Evolutionary conservation across 2,329 filamentous ascomycete genomes (phyloP).

Genomic region (Colletotrichum eleusines): DNA sequence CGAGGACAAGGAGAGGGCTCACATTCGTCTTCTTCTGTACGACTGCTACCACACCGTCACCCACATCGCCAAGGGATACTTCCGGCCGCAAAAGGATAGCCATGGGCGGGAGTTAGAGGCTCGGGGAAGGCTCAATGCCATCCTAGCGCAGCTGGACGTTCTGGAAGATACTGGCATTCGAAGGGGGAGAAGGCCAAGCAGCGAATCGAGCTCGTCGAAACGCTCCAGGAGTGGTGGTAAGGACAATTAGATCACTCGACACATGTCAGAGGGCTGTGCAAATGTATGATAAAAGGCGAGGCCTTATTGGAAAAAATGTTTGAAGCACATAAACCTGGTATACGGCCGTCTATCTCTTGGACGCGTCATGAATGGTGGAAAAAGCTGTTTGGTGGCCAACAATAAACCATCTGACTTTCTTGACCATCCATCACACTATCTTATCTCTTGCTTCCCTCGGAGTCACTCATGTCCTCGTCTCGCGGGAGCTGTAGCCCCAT

Average conservation of each 20-base stretch:
- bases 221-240: slow-evolving; percentile 50
- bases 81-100: slow-evolving; percentile 62
- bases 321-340: neutral
- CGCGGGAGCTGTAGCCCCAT: slow-evolving; percentile 87
- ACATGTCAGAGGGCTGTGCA: neutral
- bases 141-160: slow-evolving; percentile 60
- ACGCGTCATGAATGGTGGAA: neutral
- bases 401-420: neutral
- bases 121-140: slow-evolving; percentile 62
- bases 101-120: slow-evolving; percentile 65
- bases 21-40: slow-evolving; percentile 66
- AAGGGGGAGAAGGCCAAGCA: slow-evolving; percentile 52
- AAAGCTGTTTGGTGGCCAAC: neutral
- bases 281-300: neutral
- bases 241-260: slow-evolving; percentile 5
- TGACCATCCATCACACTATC: neutral
- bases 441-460: slow-evolving; percentile 35
- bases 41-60: slow-evolving; percentile 68
- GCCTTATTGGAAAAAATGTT: slow-evolving; percentile 3
- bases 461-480: slow-evolving; percentile 73
- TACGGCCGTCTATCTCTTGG: neutral
- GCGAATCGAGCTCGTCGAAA: slow-evolving; percentile 60
- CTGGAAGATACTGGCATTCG: slow-evolving; percentile 49
- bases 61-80: slow-evolving; percentile 67
- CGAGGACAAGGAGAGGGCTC: slow-evolving; percentile 57